Evolutionary conservation across 2,329 filamentous ascomycete genomes (phyloP), one percentile per base, ranked within the genome.

Genomic region (Cladorrhinum sp.): DNA sequence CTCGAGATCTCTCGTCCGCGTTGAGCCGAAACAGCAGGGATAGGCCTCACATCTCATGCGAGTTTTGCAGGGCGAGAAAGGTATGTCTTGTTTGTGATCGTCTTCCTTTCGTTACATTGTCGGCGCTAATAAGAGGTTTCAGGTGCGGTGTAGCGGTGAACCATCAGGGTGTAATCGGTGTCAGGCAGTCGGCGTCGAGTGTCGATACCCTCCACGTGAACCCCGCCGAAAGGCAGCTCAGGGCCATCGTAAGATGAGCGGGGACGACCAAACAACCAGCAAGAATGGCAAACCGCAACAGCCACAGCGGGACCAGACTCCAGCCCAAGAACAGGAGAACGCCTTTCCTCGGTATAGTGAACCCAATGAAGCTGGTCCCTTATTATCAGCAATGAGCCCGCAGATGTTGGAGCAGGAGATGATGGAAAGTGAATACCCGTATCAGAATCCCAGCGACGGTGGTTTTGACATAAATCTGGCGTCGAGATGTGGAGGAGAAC

Each of bases 51-150:
- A 3, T 53, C 50, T 53, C 50, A 5, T 53, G 50, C 10, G 50
- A 53, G 24, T 53, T 53, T 18, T 53, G 50, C 50, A 53, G 50
- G 26, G 24, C 50, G 3, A 53, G 24, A 28, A 53, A 53, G 28
- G 50, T 33, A 53, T n/a, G 50, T 36, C 9, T 46, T 46, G 7
- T 10, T 26, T 28, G 10, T 46, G 5, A n/a, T 6, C 18, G 6
- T 46, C 46, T 2, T 20, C 20, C 12, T 10, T 50, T n/a, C 14
- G 12, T 50, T 5, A 21, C n/a, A 28, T 9, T 9, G 4, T 28
- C 4, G 49, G 49, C 50, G 16, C 26, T 30, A 28, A 53, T 12
- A 53, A 10, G 3, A 10, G 18, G 24, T n/a, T 20, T 16, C 14
- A 53, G 50, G 50, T 53, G 9, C 21, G 50, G 26, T 53, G 50